Base-by-base conservation (phyloP, 805 yeast genomes). In the Spathaspora arborariae region DNA sequence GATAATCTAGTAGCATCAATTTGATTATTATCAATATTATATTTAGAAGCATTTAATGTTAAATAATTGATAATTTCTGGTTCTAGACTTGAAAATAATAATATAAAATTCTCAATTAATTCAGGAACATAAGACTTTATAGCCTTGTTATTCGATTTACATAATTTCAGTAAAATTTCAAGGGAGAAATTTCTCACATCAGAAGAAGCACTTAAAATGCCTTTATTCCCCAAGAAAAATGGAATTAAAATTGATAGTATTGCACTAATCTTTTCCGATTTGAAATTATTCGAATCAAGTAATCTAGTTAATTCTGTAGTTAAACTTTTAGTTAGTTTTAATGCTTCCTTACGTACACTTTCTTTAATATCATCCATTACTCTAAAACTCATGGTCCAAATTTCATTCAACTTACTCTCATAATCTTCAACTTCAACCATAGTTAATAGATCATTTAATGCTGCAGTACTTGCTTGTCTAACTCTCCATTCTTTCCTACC, bases 291-390 rank as follows among this genome's bases (percentile, higher is more conserved):
- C 0, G 64, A 70, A 9, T 79, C 82, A 13, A 86, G 74, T 20
- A 79, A 72, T 36, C 81, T 72, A 2, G 83, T 81, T 53, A 89
- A 68, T 4, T 78, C 73, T 15, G 81, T 75, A 0, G 96, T 81
- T 21, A 91, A 71, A 8, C 77, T 74, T 51, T 82, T 79, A 0
- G 96, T 81, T 34, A 94, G 68, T 30, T 76, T 77, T 35, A 75
- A 67, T 8, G 96, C 97, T 40, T 88, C 96, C 47, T 78, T 79
- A 43, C 97, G 74, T 2, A 94, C 97, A 65, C 95, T 86, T 33
- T 88, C 97, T 63, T 94, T 94, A 49, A 92, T 88, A 68, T 92
- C 98, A 67, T 92, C 99, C 78, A 92, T 79, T 0, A 81, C 79
- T 57, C 99, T 77, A 68, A 92, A 91, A 42, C 91, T 83, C 86